These are phyloP conservation scores for Verticillium longisporum DNA, from an alignment of 2,329 filamentous ascomycete genomes.

Conservation along the genomic window DNA sequence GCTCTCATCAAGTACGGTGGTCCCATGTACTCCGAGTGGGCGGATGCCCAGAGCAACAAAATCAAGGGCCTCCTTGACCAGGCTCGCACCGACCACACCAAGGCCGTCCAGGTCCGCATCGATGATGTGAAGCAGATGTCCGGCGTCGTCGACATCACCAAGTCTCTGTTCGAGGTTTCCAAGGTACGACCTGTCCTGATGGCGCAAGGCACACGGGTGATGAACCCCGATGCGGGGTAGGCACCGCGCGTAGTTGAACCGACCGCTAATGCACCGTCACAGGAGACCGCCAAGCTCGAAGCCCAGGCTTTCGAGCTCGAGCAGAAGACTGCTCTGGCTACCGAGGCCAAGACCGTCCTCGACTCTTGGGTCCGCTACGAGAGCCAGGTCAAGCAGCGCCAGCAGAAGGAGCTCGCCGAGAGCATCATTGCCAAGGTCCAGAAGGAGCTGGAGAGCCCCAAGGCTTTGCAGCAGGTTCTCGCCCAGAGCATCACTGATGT, in stretches of 20 bases:
- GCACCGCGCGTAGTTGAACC: neutral
- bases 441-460: slow-evolving; percentile 98
- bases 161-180: slow-evolving; percentile 93
- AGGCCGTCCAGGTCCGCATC: slow-evolving; percentile 91
- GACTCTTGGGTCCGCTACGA: slow-evolving; percentile 99
- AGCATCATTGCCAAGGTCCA: slow-evolving; percentile 93
- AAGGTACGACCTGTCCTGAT: slow-evolving; percentile 59
- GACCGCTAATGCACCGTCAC: slow-evolving; percentile 5
- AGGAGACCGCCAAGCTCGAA: slow-evolving; percentile 97
- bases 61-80: slow-evolving; percentile 93
- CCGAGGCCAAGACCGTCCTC: slow-evolving; percentile 90
- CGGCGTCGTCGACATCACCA: slow-evolving; percentile 92
- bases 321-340: slow-evolving; percentile 86
- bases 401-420: slow-evolving; percentile 93
- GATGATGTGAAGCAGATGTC: slow-evolving; percentile 91
- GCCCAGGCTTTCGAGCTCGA: slow-evolving; percentile 94
- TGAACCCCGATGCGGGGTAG: neutral
- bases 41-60: slow-evolving; percentile 80
- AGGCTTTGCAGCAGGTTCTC: slow-evolving; percentile 93
- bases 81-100: slow-evolving; percentile 88
- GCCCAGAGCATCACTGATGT: slow-evolving; percentile 94
- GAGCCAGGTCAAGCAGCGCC: slow-evolving; percentile 95
- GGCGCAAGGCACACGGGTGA: neutral
- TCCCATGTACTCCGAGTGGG: slow-evolving; percentile 89
- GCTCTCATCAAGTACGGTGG: slow-evolving; percentile 90